Conservation (phyloP, 2,329 filamentous ascomycete genomes). For the Calonectria ilicicola region DNA sequence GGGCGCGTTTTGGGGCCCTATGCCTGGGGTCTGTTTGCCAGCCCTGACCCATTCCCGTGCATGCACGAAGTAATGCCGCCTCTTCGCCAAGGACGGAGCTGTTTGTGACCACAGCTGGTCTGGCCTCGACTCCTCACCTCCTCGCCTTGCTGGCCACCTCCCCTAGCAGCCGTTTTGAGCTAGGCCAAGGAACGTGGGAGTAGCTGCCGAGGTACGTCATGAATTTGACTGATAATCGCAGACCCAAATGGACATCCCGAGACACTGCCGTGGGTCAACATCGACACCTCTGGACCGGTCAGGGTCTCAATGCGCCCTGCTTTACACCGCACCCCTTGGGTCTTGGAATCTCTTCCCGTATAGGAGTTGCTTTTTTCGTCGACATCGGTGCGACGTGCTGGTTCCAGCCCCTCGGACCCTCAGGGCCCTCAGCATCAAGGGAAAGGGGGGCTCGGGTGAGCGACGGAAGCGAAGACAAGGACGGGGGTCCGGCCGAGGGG, state of each 20-base stretch:
- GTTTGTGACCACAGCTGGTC: neutral
- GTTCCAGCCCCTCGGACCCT: constrained; percentile 8
- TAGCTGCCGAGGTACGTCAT: neutral
- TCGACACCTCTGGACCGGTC: constrained; percentile 4
- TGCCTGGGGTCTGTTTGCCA: neutral
- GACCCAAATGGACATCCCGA: constrained; percentile 1
- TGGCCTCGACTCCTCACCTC: neutral
- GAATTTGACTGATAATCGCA: neutral
- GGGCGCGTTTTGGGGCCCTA: neutral
- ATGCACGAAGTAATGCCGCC: neutral
- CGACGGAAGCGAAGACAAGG: constrained; percentile 11
- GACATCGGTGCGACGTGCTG: neutral
- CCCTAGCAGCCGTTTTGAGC: neutral
- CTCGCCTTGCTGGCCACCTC: neutral
- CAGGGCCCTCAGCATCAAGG: neutral
- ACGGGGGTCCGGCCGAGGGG: neutral
- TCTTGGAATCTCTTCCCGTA: neutral
- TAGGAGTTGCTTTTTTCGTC: neutral
- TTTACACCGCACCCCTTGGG: neutral
- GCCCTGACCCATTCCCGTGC: neutral
- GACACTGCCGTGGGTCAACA: constrained; percentile 5
- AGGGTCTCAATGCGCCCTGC: neutral
- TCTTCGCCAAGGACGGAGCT: neutral
- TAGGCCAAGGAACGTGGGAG: constrained; percentile 4
- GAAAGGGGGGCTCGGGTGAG: constrained; percentile 2